Percentiles rank a stretch among this genome's conserved stretches.
Evolutionary conservation across 1,139 yeast species (phyloP).

Genomic region (Pichia sp.): DNA sequence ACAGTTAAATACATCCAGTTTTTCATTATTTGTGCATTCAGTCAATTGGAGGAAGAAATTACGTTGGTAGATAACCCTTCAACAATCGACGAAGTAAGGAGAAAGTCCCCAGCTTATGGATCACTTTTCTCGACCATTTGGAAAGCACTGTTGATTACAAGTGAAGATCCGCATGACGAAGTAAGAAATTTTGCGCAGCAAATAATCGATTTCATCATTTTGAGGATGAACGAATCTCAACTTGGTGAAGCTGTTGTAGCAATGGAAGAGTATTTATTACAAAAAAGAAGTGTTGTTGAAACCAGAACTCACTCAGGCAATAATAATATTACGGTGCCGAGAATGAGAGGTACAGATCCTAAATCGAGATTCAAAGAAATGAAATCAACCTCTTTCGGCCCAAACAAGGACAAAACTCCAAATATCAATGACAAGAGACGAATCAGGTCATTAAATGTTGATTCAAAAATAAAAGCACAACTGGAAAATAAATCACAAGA

Average conservation of each 20-base stretch:
- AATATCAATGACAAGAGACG: slow-evolving; percentile 10
- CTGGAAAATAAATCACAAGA: slow-evolving; percentile 2
- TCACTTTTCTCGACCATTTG: slow-evolving; percentile 82
- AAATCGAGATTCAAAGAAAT: too few relatives aligned
- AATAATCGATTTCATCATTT: slow-evolving; percentile 67
- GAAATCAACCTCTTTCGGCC: not conserved
- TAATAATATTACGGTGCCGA: not conserved
- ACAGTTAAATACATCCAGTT: slow-evolving; percentile 63
- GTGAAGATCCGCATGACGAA: slow-evolving; percentile 87
- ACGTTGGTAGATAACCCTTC: slow-evolving; percentile 56
- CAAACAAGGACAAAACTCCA: not conserved
- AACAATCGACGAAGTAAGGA: slow-evolving; percentile 49
- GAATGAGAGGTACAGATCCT: too few relatives aligned
- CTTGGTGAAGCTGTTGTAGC: slow-evolving; percentile 54
- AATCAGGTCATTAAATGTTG: slow-evolving; percentile 19
- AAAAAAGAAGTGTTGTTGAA: slow-evolving; percentile 29
- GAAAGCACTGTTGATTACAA: slow-evolving; percentile 71
- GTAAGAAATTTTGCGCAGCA: slow-evolving; percentile 67
- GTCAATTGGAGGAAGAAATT: slow-evolving; percentile 77
- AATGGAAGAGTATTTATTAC: slow-evolving; percentile 55
- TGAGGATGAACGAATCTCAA: slow-evolving; percentile 54
- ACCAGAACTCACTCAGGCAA: not conserved
- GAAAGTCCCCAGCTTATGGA: slow-evolving; percentile 70
- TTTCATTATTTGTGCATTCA: slow-evolving; percentile 81
- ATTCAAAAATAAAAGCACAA: slow-evolving; percentile 7